phyloP scores from a whole-genome alignment of 345 rosid species.

The Nephelium lappaceum region DNA sequence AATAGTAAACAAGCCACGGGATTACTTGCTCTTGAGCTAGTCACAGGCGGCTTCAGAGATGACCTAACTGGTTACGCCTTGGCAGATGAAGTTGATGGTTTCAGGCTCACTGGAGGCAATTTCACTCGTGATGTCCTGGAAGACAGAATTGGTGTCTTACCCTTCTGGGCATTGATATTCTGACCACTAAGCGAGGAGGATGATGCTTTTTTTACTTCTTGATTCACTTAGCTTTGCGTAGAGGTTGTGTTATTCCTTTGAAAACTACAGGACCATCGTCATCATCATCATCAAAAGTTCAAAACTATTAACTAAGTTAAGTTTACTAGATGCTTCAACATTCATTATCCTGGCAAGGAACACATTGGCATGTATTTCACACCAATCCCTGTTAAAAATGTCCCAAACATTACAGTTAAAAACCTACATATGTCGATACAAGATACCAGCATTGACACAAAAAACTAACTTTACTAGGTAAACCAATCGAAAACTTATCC shows the following conservation, averaged over 20 bases:
- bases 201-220: slow-evolving; percentile 43
- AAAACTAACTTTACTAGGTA: not conserved
- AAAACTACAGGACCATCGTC: slow-evolving; percentile 62
- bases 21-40: slow-evolving; percentile 48
- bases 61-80: slow-evolving; percentile 41
- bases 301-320: slow-evolving; percentile 32
- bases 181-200: slow-evolving; percentile 55
- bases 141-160: slow-evolving; percentile 47
- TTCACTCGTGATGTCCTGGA: slow-evolving; percentile 47
- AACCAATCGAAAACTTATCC: not conserved
- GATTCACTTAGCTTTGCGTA: slow-evolving; percentile 55
- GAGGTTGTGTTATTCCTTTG: slow-evolving; percentile 54
- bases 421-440: slow-evolving; percentile 2
- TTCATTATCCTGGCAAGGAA: slow-evolving; percentile 57
- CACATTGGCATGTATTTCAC: slow-evolving; percentile 47
- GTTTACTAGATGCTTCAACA: slow-evolving; percentile 58
- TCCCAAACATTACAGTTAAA: not conserved
- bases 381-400: slow-evolving; percentile 19
- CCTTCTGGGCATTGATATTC: slow-evolving; percentile 49
- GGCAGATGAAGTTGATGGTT: slow-evolving; percentile 49
- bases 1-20: slow-evolving; percentile 7
- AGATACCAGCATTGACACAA: not conserved
- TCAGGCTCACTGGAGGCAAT: slow-evolving; percentile 63
- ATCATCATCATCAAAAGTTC: slow-evolving; percentile 55
- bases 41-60: slow-evolving; percentile 38